Evolutionary conservation across 2,329 filamentous ascomycete species (phyloP).

Genomic region (Emmonsiellopsis sp.): DNA sequence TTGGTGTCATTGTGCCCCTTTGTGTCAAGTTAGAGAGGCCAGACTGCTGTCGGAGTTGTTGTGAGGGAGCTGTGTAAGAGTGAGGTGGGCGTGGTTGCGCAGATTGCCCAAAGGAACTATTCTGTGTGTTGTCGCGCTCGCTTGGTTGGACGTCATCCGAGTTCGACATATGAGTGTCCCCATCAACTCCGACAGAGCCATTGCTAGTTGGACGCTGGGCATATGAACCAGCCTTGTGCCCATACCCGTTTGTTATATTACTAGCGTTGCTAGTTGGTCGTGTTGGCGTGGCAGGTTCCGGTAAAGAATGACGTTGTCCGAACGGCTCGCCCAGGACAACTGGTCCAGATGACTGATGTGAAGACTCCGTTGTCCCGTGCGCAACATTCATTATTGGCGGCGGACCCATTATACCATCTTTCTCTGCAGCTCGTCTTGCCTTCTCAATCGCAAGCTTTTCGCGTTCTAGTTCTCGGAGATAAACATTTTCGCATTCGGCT

Average conservation of each 20-base stretch:
- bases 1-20: conserved; percentile 45
- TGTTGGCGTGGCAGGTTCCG: conserved; percentile 34
- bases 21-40: conserved; percentile 40
- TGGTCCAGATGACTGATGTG: conserved; percentile 40
- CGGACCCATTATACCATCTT: conserved; percentile 36
- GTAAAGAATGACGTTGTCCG: conserved; percentile 45
- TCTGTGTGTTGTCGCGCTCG: conserved; percentile 34
- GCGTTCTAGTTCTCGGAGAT: conserved; percentile 61
- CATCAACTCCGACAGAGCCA: conserved; percentile 39
- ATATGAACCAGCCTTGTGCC: conserved; percentile 31
- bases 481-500: conserved; percentile 71
- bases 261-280: conserved; percentile 14
- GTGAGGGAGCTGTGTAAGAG: conserved; percentile 37
- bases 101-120: conserved; percentile 41
- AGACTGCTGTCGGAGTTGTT: conserved; percentile 35
- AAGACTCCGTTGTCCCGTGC: conserved; percentile 42
- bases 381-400: conserved; percentile 42
- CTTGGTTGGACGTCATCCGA: conserved; percentile 36
- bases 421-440: conserved; percentile 30
- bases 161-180: conserved; percentile 54
- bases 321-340: conserved; percentile 57
- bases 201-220: conserved; percentile 44
- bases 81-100: conserved; percentile 39
- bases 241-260: conserved; percentile 50
- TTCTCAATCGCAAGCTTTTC: conserved; percentile 55